Evolutionary conservation across 192 early-diverging fungal genomes (phyloP), one percentile per base, ranked within the genome.

Genomic region (Spizellomyces sp.): DNA sequence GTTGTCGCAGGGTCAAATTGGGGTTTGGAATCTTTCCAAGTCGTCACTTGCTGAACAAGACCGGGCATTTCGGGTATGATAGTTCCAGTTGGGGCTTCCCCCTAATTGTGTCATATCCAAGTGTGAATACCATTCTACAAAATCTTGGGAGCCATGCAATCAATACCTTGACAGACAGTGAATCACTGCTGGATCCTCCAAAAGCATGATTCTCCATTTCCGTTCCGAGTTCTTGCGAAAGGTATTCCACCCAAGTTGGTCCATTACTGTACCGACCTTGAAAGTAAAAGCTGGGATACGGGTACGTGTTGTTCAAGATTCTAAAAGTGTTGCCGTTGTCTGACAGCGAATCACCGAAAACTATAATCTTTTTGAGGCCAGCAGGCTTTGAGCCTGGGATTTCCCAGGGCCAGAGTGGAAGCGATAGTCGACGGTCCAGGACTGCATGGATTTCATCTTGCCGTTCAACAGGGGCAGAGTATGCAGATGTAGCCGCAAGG

Each of bases 261-360:
- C 85, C 85, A 54, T 86, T 84, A 2, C 71, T 59, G 66, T 81
- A 86, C 4, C 82, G 83, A 3, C 84, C 84, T 15, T 76, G 47
- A 19, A 8, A 74, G 70, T 79, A 79, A 4, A 75, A 64, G 55
- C 64, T 15, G 5, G 60, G 60, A 0, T 62, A 22, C 36, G 60
- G 19, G 60, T 41, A 17, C 15, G 15, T 62, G 19, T 17, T 41
- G 60, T 62, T 41, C 60, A 62, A 15, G 15, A 62, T 27, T 41
- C 41, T 62, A 9, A 41, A 17, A 41, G 60, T 62, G 60, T 62
- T 62, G 15, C 60, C n/a, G 15, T 17, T 62, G 36, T 41, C 60
- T 27, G 17, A 21, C 10, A 62, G 41, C 5, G 60, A 62, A 41
- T 62, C 60, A 22, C 60, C 60, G 9, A 62, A 62, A 17, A 8